Base-by-base conservation (phyloP, 805 yeast species). In the Starmerella khaoyaiensis region DNA sequence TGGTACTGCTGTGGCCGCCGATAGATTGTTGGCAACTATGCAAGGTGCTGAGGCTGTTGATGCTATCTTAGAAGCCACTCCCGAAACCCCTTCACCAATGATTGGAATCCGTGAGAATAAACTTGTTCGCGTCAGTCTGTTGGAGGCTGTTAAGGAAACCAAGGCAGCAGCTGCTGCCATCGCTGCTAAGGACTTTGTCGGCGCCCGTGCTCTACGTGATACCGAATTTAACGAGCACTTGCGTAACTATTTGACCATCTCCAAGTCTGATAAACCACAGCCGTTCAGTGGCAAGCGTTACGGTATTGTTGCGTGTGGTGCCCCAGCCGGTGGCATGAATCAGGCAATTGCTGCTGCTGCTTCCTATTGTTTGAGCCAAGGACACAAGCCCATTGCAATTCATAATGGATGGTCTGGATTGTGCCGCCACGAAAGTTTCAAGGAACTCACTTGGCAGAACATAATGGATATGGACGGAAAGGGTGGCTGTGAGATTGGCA, bases 11-110 rank as follows among this genome's bases (percentile, higher is more conserved):
- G 95, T 86, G 38, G 96, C 97, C 2, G 82, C 70, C 52, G 98
- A 90, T 59, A 73, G 98, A 56, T 61, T 79, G 55, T 62, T 90
- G 51, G 94, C 96, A 27, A 87, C 98, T 14, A 59, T 87, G 49
- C 98, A 90, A 65, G 98, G 97, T 61, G 95, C 87, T 28, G 97
- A 84, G 52, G 97, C 98, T 7, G 93, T 90, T 16, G 76, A 79
- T 43, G 97, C 97, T 2, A 87, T 90, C 15, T 66, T 90, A 50
- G 84, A 79, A 36, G 66, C 79, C 38, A 82, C 93, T 8, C 94
- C 95, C 21, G 78, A 74, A 1, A 79, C 87, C 3, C 96, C 96
- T 27, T 80, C 94, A 9, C 97, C 97, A 37, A 73, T 90, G 73
- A 90, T 90, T 60, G 93, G 93, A 37, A 71, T 87, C 50, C 65